These are phyloP conservation scores for Persicaria tinctoria DNA, from an alignment of 148 eudicot genomes.

Conservation along the genomic window DNA sequence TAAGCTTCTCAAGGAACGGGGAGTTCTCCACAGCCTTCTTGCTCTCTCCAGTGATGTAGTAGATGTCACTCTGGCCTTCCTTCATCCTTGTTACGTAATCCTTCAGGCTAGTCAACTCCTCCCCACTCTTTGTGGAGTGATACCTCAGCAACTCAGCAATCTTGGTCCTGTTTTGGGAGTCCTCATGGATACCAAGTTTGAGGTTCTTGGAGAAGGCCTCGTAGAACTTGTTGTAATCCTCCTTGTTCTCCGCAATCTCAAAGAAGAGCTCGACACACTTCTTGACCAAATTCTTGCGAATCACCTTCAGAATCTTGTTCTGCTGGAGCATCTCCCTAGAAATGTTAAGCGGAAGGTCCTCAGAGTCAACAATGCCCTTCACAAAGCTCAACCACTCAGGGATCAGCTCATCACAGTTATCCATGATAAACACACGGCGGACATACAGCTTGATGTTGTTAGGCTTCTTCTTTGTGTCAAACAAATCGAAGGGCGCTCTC, in stretches of 20 bases:
- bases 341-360: constrained; percentile 25
- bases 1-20: constrained; percentile 24
- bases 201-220: constrained; percentile 23
- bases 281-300: constrained; percentile 28
- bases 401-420: constrained; percentile 23
- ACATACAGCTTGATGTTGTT: constrained; percentile 27
- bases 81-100: constrained; percentile 29
- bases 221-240: constrained; percentile 22
- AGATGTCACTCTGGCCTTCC: constrained; percentile 26
- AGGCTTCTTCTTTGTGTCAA: constrained; percentile 19
- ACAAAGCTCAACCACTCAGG: constrained; percentile 23
- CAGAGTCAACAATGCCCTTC: constrained; percentile 26
- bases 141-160: constrained; percentile 25
- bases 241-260: constrained; percentile 29
- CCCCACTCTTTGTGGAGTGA: constrained; percentile 22
- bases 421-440: constrained; percentile 23
- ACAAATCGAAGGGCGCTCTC: constrained; percentile 21
- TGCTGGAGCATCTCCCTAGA: constrained; percentile 27
- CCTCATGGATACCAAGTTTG: constrained; percentile 25
- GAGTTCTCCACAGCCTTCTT: constrained; percentile 28
- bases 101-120: constrained; percentile 27
- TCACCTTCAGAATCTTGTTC: constrained; percentile 27
- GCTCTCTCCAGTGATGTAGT: constrained; percentile 23
- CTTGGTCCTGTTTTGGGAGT: constrained; percentile 25
- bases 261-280: constrained; percentile 24